phyloP scores from a whole-genome alignment of 768 basidiomycete species.

The Kwoniella botswanensis region DNA sequence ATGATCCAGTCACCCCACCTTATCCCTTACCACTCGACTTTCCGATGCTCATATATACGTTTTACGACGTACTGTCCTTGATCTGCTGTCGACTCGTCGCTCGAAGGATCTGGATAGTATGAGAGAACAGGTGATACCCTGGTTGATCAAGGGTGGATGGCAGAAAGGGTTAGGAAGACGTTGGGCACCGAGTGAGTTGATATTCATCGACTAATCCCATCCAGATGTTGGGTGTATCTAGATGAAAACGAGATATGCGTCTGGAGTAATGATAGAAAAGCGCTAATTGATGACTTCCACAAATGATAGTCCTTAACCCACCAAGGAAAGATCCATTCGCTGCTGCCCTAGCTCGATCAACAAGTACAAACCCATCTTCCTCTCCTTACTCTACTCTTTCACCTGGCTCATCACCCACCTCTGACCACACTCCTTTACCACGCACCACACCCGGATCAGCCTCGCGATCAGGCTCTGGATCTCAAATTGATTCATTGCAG shows the following conservation, averaged over 20 bases:
- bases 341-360: constrained; percentile 43
- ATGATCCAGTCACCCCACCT: constrained; percentile 69
- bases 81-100: constrained; percentile 66
- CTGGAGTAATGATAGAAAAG: too few species aligned
- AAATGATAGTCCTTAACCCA: constrained; percentile 42
- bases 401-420: constrained; percentile 18
- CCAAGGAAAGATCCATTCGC: constrained; percentile 44
- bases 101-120: constrained; percentile 79
- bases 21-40: constrained; percentile 69
- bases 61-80: constrained; percentile 74
- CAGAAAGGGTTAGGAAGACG: constrained; percentile 50
- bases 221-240: too few species aligned
- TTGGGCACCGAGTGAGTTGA: constrained; percentile 55
- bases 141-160: constrained; percentile 86
- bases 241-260: too few species aligned
- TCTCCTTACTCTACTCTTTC: constrained; percentile 2
- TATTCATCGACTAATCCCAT: background rate
- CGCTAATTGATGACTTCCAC: constrained; percentile 2
- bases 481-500: constrained; percentile 5
- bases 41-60: constrained; percentile 92
- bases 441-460: constrained; percentile 13
- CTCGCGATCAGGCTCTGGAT: constrained; percentile 5
- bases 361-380: constrained; percentile 27
- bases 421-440: constrained; percentile 28
- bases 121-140: constrained; percentile 87